phyloP scores from a whole-genome alignment of 495 filamentous ascomycete species.

The Neurospora sp. region DNA sequence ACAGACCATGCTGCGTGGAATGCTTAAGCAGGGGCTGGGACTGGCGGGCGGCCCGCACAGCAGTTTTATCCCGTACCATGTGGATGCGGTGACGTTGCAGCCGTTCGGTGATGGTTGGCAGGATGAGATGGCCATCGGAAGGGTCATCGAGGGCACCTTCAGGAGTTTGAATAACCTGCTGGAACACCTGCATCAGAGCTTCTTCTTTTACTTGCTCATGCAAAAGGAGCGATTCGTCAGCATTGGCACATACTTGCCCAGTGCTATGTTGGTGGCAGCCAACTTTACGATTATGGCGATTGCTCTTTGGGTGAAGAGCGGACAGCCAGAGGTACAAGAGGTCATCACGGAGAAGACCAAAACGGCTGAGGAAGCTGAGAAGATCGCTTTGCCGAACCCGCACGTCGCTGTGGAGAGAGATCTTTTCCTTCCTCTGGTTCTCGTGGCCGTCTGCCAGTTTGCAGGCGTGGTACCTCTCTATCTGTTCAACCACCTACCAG shows the following conservation, averaged over 20 bases:
- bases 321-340: constrained; percentile 27
- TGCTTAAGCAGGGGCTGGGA: constrained; percentile 84
- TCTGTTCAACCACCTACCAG: constrained; percentile 66
- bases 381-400: constrained; percentile 6
- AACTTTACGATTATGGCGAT: constrained; percentile 97
- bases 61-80: constrained; percentile 94
- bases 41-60: constrained; percentile 87
- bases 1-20: constrained; percentile 82
- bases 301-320: constrained; percentile 80
- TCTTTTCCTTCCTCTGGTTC: constrained; percentile 64
- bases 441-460: constrained; percentile 63
- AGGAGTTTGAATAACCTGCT: constrained; percentile 90
- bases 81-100: constrained; percentile 90
- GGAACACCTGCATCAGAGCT: constrained; percentile 95
- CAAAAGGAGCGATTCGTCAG: constrained; percentile 86
- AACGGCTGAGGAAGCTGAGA: constrained; percentile 9
- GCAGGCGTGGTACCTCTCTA: constrained; percentile 78
- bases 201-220: constrained; percentile 98
- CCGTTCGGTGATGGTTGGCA: constrained; percentile 87
- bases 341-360: constrained; percentile 9
- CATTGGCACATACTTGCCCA: constrained; percentile 94
- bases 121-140: constrained; percentile 90
- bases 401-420: constrained; percentile 49
- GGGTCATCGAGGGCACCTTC: constrained; percentile 80
- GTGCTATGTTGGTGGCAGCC: constrained; percentile 87